Evolutionary conservation across 805 yeast species (phyloP).

Genomic region (Metschnikowia amazonensis): DNA sequence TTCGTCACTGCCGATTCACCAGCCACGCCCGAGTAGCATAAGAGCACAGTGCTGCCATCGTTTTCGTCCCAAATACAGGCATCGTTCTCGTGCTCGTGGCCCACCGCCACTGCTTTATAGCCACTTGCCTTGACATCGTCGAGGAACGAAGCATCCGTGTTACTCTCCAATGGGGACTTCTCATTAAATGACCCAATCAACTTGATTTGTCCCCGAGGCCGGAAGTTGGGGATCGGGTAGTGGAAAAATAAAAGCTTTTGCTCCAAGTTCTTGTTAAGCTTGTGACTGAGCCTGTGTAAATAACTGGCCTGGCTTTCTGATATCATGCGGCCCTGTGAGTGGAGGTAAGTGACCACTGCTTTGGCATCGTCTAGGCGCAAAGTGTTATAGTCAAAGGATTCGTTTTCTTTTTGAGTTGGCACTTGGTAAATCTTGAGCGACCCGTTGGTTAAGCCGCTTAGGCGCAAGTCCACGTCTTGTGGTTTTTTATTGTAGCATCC

Average conservation of each 20-base stretch:
- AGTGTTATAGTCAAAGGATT: slow-evolving; percentile 7
- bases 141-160: slow-evolving; percentile 27
- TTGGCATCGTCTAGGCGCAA: slow-evolving; percentile 13
- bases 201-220: slow-evolving; percentile 37
- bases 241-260: slow-evolving; percentile 37
- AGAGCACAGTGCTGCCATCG: slow-evolving; percentile 26
- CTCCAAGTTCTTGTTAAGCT: slow-evolving; percentile 7
- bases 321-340: slow-evolving; percentile 28
- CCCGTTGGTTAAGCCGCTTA: slow-evolving; percentile 39
- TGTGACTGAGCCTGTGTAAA: slow-evolving; percentile 26
- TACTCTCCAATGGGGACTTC: slow-evolving; percentile 31
- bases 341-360: slow-evolving; percentile 33
- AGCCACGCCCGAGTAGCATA: slow-evolving; percentile 38
- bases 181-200: slow-evolving; percentile 39
- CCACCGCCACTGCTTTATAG: slow-evolving; percentile 37
- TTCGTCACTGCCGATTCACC: slow-evolving; percentile 35
- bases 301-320: slow-evolving; percentile 33
- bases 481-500: slow-evolving; percentile 30
- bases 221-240: slow-evolving; percentile 40
- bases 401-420: neutral
- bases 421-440: slow-evolving; percentile 25
- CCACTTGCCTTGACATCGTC: slow-evolving; percentile 34
- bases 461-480: slow-evolving; percentile 12
- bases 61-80: slow-evolving; percentile 32
- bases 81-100: slow-evolving; percentile 44